phyloP scores from a whole-genome alignment of 1,139 yeast species.

The Yamadazyma trypodendri region DNA sequence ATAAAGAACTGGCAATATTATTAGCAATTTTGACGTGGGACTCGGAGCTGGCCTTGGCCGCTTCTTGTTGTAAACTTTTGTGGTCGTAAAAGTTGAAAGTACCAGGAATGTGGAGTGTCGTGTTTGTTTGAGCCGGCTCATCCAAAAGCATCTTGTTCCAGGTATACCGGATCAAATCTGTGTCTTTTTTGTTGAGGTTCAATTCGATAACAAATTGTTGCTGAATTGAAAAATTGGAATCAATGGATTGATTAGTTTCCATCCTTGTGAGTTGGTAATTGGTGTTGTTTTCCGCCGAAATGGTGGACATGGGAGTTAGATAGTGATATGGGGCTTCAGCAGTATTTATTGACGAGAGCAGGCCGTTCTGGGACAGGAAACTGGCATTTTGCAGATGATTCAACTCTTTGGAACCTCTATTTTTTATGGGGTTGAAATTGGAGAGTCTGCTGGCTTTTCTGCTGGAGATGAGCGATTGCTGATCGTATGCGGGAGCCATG shows the following conservation, averaged over 20 bases:
- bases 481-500: constrained; percentile 8
- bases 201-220: constrained; percentile 24
- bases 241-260: constrained; percentile 49
- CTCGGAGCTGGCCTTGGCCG: background rate
- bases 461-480: constrained; percentile 13
- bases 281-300: constrained; percentile 5
- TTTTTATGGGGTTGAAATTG: constrained; percentile 18
- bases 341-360: constrained; percentile 4
- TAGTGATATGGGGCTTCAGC: constrained; percentile 13
- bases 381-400: background rate
- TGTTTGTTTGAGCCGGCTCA: constrained; percentile 24
- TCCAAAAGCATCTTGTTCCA: constrained; percentile 47
- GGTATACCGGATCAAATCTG: constrained; percentile 41
- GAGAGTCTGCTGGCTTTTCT: constrained; percentile 18
- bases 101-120: constrained; percentile 30
- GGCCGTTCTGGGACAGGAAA: too few relatives aligned
- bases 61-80: constrained; percentile 8
- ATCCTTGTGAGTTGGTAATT: constrained; percentile 40
- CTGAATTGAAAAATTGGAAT: constrained; percentile 21
- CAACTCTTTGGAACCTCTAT: constrained; percentile 3
- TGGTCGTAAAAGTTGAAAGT: constrained; percentile 15
- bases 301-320: constrained; percentile 14
- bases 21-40: constrained; percentile 7
- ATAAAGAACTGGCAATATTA: constrained; percentile 44
- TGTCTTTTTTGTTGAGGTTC: constrained; percentile 31